Evolutionary conservation across 2,329 filamentous ascomycete genomes (phyloP).

Genomic region (Trichoderma citrinoviride): DNA sequence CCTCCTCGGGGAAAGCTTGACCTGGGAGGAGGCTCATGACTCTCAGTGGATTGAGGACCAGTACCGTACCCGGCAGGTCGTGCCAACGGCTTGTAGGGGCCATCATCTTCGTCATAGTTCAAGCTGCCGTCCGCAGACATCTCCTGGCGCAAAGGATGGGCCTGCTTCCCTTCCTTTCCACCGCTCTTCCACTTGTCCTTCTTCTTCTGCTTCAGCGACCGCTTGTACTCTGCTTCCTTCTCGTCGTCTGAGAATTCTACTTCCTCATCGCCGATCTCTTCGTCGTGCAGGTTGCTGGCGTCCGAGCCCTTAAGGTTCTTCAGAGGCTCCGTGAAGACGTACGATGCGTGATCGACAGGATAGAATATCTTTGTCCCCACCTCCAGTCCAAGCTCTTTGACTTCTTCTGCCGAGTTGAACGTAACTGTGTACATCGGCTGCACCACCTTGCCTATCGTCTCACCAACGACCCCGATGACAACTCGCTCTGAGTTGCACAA

Average conservation of each 20-base stretch:
- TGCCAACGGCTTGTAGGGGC: constrained; percentile 68
- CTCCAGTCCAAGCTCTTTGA: constrained; percentile 64
- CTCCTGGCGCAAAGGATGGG: constrained; percentile 44
- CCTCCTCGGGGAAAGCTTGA: constrained; percentile 39
- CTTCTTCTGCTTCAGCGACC: constrained; percentile 65
- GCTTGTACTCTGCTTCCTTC: constrained; percentile 80
- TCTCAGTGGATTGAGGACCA: constrained; percentile 44
- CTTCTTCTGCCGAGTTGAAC: constrained; percentile 67
- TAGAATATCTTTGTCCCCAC: constrained; percentile 74
- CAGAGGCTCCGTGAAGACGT: constrained; percentile 82
- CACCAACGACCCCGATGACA: constrained; percentile 77
- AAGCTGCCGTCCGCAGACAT: constrained; percentile 45
- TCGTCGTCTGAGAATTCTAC: constrained; percentile 97
- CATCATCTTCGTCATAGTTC: constrained; percentile 67
- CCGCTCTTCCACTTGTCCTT: constrained; percentile 44
- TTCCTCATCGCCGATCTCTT: constrained; percentile 82
- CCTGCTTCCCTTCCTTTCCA: constrained; percentile 41
- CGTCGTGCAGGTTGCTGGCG: constrained; percentile 91
- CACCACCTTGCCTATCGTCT: constrained; percentile 81
- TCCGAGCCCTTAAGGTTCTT: constrained; percentile 83
- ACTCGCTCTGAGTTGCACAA: constrained; percentile 74
- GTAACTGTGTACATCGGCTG: constrained; percentile 82
- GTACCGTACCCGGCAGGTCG: constrained; percentile 63
- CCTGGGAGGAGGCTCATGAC: constrained; percentile 35
- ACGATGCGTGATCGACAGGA: constrained; percentile 71